Percentiles rank a stretch among this genome's conserved stretches.
Conservation (phyloP, 495 filamentous ascomycete species). For the Mycothermus thermophilus region DNA sequence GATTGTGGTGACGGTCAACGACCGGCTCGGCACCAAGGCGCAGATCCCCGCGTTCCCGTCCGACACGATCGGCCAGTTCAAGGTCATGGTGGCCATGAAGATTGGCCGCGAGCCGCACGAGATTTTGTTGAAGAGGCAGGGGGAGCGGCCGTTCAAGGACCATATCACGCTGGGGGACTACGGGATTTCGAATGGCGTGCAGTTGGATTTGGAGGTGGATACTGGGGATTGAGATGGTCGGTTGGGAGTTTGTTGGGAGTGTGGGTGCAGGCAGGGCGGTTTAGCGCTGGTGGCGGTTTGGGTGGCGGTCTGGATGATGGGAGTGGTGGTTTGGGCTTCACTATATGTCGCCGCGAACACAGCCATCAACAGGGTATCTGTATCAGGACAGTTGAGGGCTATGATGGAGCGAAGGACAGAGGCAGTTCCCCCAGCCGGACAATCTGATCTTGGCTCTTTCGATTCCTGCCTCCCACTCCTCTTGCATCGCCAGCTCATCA, state of each 20-base stretch:
- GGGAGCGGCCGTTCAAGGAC: slow-evolving; percentile 85
- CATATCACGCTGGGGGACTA: slow-evolving; percentile 76
- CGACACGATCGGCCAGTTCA: slow-evolving; percentile 75
- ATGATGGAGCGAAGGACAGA: too few relatives aligned
- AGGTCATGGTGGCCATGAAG: slow-evolving; percentile 72
- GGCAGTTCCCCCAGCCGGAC: too few relatives aligned
- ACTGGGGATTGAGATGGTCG: slow-evolving; percentile 50
- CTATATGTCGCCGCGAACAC: too few relatives aligned
- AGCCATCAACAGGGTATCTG: too few relatives aligned
- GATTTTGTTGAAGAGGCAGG: slow-evolving; percentile 82
- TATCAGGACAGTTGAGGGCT: too few relatives aligned
- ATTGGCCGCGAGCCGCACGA: slow-evolving; percentile 82
- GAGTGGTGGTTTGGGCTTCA: too few relatives aligned
- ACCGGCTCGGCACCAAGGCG: slow-evolving; percentile 80
- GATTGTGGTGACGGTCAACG: slow-evolving; percentile 87
- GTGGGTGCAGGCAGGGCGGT: too few relatives aligned
- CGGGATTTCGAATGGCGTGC: slow-evolving; percentile 75
- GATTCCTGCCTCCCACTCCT: too few relatives aligned
- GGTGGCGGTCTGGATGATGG: background rate
- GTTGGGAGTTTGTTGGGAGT: too few relatives aligned
- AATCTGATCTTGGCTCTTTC: too few relatives aligned
- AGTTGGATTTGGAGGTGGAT: slow-evolving; percentile 76
- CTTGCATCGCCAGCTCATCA: too few relatives aligned
- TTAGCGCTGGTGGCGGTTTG: background rate
- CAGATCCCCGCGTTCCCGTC: slow-evolving; percentile 73